Conservation (phyloP, 805 yeast species). For the Candida boidinii region DNA sequence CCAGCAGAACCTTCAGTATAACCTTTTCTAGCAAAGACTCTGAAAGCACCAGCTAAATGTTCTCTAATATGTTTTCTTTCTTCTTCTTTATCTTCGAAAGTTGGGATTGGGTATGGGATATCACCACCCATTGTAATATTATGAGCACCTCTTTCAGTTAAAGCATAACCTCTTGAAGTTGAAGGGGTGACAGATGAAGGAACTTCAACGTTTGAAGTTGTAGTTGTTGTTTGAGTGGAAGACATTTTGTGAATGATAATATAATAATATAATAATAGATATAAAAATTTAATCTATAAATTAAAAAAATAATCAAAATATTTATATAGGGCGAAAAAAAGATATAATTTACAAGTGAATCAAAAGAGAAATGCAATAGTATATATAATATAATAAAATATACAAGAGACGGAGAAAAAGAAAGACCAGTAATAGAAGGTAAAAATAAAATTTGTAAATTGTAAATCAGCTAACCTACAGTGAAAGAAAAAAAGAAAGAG, state of each 20-base stretch:
- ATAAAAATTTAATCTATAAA: no score
- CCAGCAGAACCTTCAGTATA: slow-evolving; percentile 78
- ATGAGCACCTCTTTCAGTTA: slow-evolving; percentile 44
- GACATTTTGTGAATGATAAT: no score
- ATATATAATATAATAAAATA: slow-evolving; percentile 2
- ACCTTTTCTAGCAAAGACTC: slow-evolving; percentile 73
- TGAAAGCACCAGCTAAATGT: slow-evolving; percentile 82
- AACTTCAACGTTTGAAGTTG: slow-evolving; percentile 5
- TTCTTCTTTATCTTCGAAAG: slow-evolving; percentile 36
- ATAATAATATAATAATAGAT: no score
- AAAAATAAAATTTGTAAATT: no score
- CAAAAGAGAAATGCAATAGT: no score
- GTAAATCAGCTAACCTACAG: no score
- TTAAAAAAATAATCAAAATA: no score
- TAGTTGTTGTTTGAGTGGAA: slow-evolving; percentile 8
- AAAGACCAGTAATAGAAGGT: background rate
- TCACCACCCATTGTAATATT: slow-evolving; percentile 48
- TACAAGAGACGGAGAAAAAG: background rate
- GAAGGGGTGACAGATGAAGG: slow-evolving; percentile 20
- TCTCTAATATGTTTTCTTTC: slow-evolving; percentile 50
- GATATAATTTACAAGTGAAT: no score
- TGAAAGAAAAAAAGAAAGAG: no score
- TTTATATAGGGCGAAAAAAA: no score
- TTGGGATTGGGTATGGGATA: slow-evolving; percentile 44
- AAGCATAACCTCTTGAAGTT: slow-evolving; percentile 33